Base-by-base conservation (phyloP, 352 stramenopile species). In the Globisporangium sylvaticum region DNA sequence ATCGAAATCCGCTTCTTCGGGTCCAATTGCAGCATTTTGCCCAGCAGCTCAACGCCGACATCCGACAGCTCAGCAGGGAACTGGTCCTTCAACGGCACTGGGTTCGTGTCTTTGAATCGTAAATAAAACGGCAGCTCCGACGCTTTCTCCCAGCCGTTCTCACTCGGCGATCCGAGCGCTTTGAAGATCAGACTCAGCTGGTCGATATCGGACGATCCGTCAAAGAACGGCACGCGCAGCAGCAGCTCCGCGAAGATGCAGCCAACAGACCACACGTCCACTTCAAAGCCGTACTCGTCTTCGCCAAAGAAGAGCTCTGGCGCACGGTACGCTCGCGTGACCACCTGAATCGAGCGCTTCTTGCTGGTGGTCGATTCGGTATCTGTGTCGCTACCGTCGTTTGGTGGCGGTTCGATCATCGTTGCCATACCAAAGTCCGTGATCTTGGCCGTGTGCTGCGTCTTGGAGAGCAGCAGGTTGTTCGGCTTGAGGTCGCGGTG, bases 401-500 rank as follows among this genome's bases (percentile, higher is more conserved):
- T 42, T 58, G 50, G 46, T 73, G 68, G 14, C 65, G 18, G 12
- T 62, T 60, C 15, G 4, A 81, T 27, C 12, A 78, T 54, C 9
- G 79, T 86, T 0, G 87, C 87, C 84, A 94, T 91, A 39, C 87
- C 87, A 69, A 94, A 92, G 67, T 94, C 87, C n/a, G 81, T 83
- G 66, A 94, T 84, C 74, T 92, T 95, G 54, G 79, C 81, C 12
- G 74, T 67, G 14, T 70, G 58, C 32, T 77, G 73, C 44, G 71
- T 63, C 46, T 74, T 72, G 12, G 75, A 82, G 48, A 94, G 68
- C 60, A 95, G 67, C 37, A 93, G 59, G 52, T 95, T 93, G 76
- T 93, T 92, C 44, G 87, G 87, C 67, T 95, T 95, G 31, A 95
- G 65, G 54, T 95, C 87, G 25, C 87, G 84, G 58, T 95, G 87